A percentile compares a stretch with the other conserved stretches of the same genome.
Conservation (phyloP, 73 alveolate genomes). For the Halteria grandinella region DNA sequence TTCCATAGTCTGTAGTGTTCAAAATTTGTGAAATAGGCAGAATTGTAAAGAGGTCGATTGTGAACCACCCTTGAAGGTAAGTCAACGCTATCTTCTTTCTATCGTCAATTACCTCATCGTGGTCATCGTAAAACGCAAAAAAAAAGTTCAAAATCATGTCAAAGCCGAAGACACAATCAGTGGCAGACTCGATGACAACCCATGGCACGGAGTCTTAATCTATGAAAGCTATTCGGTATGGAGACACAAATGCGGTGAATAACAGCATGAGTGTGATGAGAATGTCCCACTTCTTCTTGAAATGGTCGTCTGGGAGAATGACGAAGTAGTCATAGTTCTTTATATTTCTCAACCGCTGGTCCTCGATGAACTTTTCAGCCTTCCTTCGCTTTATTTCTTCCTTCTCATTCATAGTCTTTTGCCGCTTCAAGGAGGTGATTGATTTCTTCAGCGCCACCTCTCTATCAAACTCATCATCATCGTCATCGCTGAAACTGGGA, state of each 20-base stretch:
- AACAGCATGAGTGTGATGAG: constrained; percentile 62
- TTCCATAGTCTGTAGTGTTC: constrained; percentile 37
- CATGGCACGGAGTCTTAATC: constrained; percentile 7
- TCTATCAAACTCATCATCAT: too few relatives aligned
- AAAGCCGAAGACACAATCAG: constrained; percentile 34
- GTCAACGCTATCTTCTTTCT: constrained; percentile 42
- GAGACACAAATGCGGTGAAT: constrained; percentile 67
- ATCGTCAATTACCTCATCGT: constrained; percentile 41
- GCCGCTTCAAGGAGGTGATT: too few relatives aligned
- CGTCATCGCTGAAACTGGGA: too few relatives aligned
- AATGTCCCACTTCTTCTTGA: constrained; percentile 79
- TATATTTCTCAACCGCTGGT: constrained; percentile 24
- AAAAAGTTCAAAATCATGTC: constrained; percentile 66
- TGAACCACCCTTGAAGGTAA: constrained; percentile 68
- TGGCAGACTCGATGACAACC: constrained; percentile 31
- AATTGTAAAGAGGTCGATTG: constrained; percentile 66
- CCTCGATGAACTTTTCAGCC: too few relatives aligned
- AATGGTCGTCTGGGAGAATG: constrained; percentile 79
- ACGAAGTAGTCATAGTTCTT: constrained; percentile 37
- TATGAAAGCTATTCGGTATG: constrained; percentile 45
- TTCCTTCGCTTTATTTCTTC: too few relatives aligned
- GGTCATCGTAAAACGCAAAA: constrained; percentile 70
- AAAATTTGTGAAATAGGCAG: constrained; percentile 61
- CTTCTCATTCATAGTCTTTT: too few relatives aligned
- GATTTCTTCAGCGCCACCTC: too few relatives aligned